Conservation (phyloP, 306 rosid genomes). For the Prunus armeniaca region DNA sequence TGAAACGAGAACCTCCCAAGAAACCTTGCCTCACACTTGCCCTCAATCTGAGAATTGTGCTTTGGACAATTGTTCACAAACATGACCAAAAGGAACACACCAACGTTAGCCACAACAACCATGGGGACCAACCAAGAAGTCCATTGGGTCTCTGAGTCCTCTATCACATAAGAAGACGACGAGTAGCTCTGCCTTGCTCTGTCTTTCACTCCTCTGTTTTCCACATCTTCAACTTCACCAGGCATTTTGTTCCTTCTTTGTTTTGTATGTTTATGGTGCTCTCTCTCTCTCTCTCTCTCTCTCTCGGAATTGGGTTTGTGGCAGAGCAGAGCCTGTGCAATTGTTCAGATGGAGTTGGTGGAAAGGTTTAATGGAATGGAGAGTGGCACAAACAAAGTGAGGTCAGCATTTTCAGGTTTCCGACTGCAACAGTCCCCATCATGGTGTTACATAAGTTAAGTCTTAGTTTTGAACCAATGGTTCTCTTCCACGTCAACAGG, state of each 20-base stretch:
- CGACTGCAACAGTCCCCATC: conserved; percentile 32
- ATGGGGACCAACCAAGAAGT: conserved; percentile 81
- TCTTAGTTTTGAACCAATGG: not conserved
- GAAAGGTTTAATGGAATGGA: conserved; percentile 29
- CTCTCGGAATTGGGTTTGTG: conserved; percentile 10
- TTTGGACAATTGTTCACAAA: conserved; percentile 71
- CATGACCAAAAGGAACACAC: conserved; percentile 60
- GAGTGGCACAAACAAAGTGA: not conserved
- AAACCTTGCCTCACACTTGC: conserved; percentile 55
- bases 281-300: not conserved
- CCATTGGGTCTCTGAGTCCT: conserved; percentile 56
- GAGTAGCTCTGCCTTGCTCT: conserved; percentile 24
- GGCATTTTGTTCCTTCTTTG: conserved; percentile 30
- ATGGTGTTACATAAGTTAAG: not conserved
- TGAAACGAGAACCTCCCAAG: conserved; percentile 72
- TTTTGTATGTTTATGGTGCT: conserved; percentile 6
- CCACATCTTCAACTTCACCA: conserved; percentile 54
- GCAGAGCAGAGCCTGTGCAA: not conserved
- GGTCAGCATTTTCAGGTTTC: conserved; percentile 24
- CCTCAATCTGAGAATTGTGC: conserved; percentile 25
- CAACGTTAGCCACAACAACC: conserved; percentile 61
- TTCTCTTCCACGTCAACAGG: not conserved
- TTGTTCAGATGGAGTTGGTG: conserved; percentile 17
- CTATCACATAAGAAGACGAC: conserved; percentile 30
- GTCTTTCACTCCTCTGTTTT: conserved; percentile 47